Evolutionary conservation across 176 grass and related monocot genomes (phyloP), one percentile per base, ranked within the genome.

Genomic region (Zizania latifolia): DNA sequence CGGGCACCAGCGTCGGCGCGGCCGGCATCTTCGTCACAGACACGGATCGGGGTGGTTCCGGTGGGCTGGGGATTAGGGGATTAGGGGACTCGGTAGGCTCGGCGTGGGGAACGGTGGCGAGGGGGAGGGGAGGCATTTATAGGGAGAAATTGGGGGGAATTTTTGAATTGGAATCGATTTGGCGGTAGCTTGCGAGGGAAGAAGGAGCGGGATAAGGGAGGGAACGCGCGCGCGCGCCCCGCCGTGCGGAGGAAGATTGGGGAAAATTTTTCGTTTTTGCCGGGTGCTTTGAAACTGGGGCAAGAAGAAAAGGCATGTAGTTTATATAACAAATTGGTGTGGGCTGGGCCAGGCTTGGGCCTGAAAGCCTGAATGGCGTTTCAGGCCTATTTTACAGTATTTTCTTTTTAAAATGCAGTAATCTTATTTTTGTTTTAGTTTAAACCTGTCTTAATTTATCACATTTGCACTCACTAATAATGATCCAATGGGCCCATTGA

Each of bases 21-120:
- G 91, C 78, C 31, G 91, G 88, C 91, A 94, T 94, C 75, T 59
- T 87, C 53, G 17, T 39, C 36, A 23, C 21, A 13, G 21, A 3
- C 14, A 16, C 8, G 9, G 8, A 17, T 23, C 31, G 53, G 28
- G 61, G 62, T 31, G 15, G 29, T 14, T 43, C 37, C 8, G 26
- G 30, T 11, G 26, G 30, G 13, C 2, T 74, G 5, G 65, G 37
- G 23, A 13, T 11, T 36, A 16, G 68, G 33, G 58, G 16, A n/a
- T 29, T 19, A 6, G 30, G 10, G n/a, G 29, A 11, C 15, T 29
- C 13, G 55, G 14, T 13, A 13, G 44, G 7, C 32, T 10, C 17
- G 33, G 43, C 9, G 60, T 43, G 48, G 6, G 12, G 58, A 24
- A 3, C 14, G 31, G 22, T 11, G 10, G 8, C 3, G 51, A 84